phyloP scores from a whole-genome alignment of 768 basidiomycete species.

The Lactarius quietus region DNA sequence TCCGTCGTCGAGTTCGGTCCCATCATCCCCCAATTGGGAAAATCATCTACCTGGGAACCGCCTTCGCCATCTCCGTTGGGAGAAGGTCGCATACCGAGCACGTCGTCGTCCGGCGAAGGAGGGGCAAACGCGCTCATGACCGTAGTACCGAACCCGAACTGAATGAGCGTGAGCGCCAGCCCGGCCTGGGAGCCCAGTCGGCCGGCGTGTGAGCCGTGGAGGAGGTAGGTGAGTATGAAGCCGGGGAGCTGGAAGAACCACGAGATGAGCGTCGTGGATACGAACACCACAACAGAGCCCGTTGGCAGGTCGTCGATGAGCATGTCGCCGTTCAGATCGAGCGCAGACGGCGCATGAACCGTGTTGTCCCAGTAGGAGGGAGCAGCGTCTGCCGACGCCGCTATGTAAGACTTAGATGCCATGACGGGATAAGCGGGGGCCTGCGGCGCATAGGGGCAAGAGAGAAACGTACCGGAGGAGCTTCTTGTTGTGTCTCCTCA shows the following conservation, averaged over 20 bases:
- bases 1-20: conserved; percentile 21
- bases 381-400: conserved; percentile 84
- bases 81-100: background rate
- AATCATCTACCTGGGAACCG: background rate
- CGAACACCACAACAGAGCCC: conserved; percentile 70
- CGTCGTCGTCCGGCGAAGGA: conserved; percentile 18
- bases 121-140: conserved; percentile 29
- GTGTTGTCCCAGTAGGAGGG: conserved; percentile 98
- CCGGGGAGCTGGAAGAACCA: conserved; percentile 98
- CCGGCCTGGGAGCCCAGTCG: conserved; percentile 93
- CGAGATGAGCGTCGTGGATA: conserved; percentile 77
- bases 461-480: conserved; percentile 74
- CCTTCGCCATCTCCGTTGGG: background rate
- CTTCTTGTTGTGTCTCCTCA: conserved; percentile 76
- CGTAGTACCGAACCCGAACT: conserved; percentile 78
- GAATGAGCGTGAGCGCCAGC: conserved; percentile 92
- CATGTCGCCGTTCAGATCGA: conserved; percentile 56
- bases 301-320: conserved; percentile 91
- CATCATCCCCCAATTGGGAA: conserved; percentile 16
- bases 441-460: background rate
- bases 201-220: conserved; percentile 88
- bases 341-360: conserved; percentile 68
- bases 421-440: background rate
- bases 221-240: conserved; percentile 87
- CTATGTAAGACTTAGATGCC: conserved; percentile 65